Percentiles rank a stretch among this genome's conserved stretches.
These are phyloP conservation scores for Citrus inodora DNA, from an alignment of 345 rosid genomes.

Conservation along the genomic window DNA sequence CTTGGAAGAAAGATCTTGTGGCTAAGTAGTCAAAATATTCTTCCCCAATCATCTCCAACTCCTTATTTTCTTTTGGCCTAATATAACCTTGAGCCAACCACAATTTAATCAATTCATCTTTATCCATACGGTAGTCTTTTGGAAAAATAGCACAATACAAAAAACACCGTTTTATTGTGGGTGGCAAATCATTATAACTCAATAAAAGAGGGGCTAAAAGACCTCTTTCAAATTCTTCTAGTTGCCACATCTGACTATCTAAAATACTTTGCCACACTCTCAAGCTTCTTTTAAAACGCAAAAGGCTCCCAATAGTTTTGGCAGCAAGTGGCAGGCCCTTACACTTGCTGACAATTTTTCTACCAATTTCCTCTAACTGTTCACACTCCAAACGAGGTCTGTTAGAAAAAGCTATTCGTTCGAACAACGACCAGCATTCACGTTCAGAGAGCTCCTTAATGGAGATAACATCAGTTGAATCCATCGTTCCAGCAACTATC, in stretches of 20 bases:
- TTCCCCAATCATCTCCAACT: background rate
- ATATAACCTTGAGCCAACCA: background rate
- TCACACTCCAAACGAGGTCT: background rate
- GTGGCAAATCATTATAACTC: background rate
- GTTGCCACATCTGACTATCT: background rate
- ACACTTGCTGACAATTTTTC: background rate
- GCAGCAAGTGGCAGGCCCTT: background rate
- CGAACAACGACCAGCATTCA: background rate
- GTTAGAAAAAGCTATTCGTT: background rate
- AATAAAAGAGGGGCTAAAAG: background rate
- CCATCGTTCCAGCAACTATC: background rate
- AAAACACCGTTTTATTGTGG: background rate
- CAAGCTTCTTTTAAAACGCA: background rate
- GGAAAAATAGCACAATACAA: background rate
- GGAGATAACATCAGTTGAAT: background rate
- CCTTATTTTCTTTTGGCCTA: background rate
- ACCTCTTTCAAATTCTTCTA: background rate
- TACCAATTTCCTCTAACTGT: background rate
- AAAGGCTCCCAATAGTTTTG: background rate
- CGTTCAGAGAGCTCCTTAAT: background rate
- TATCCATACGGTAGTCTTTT: fast-evolving
- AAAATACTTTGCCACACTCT: background rate
- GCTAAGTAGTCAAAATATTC: background rate
- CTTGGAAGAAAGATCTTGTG: background rate
- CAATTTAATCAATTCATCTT: background rate